Conservation (phyloP, 1,284 basidiomycete genomes). For the Tetrapyrgos nigripes region DNA sequence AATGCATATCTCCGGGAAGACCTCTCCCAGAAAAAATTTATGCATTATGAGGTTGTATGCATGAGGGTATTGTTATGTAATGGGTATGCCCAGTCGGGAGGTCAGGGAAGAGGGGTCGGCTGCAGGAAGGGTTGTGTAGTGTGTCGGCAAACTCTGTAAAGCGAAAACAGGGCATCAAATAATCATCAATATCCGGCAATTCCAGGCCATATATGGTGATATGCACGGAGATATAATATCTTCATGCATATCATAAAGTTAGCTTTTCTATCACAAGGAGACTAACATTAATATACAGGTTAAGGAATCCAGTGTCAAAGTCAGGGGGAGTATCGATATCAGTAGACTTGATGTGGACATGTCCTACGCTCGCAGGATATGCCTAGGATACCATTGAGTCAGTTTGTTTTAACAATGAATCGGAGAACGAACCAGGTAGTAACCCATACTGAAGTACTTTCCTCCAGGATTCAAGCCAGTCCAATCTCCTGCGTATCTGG, state of each 20-base stretch:
- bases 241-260: neutral
- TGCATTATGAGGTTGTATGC: too few relatives aligned
- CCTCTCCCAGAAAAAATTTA: too few relatives aligned
- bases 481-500: conserved; percentile 12
- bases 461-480: neutral
- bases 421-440: conserved; percentile 8
- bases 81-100: too few relatives aligned
- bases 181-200: too few relatives aligned
- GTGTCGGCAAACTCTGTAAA: too few relatives aligned
- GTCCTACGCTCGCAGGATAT: conserved; percentile 35
- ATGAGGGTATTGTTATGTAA: too few relatives aligned
- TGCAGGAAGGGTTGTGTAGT: too few relatives aligned
- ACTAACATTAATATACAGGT: conserved; percentile 13
- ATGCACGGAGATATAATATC: conserved; percentile 22
- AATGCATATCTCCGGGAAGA: too few relatives aligned
- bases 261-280: neutral
- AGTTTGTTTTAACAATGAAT: neutral
- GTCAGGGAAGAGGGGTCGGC: too few relatives aligned
- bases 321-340: conserved; percentile 27
- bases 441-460: conserved; percentile 6
- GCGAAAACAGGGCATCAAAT: too few relatives aligned
- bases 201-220: too few relatives aligned
- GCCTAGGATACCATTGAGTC: conserved; percentile 11
- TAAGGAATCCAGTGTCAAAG: conserved; percentile 24
- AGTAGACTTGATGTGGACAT: conserved; percentile 34